Base-by-base conservation (phyloP, 2,329 filamentous ascomycete species). In the Fusarium sp. region DNA sequence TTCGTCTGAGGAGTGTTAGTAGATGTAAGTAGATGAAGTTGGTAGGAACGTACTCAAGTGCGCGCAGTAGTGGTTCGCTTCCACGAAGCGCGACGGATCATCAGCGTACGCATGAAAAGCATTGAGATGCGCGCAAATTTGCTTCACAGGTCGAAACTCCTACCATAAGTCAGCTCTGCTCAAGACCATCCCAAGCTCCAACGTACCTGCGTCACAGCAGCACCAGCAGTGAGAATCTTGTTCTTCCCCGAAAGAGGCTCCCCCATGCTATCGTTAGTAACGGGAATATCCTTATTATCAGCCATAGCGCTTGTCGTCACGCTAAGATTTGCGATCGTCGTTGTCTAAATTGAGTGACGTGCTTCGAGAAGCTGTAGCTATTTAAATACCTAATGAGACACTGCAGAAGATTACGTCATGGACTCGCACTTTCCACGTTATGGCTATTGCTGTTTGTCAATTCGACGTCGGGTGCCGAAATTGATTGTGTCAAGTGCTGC, bases 91-190 rank as follows among this genome's bases (percentile, higher is more conserved):
- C 3, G 82, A 85, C 0, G 90, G 88, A 46, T 95, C 91, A 26
- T 88, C 85, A n/a, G 90, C 90, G 76, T 96, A 96, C 49, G 90
- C 88, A 75, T 97, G 93, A 75, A 94, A 94, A n/a, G 92, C 93
- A 74, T 96, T 94, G 2, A 97, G 84, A 76, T 95, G 92, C 2
- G 92, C 93, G 79, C 93, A 96, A 50, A 97, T 86, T 55, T 89
- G 87, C 74, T 93, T 90, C 9, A 93, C 80, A 0, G 93, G 93
- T 1, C 85, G 82, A 77, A 97, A 93, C 69, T 88, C 85, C 86
- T 90, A 30, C 6, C 14, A 19, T 26, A 2, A 16, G 12, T 54
- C 14, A 60, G 26, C 6, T 12, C 19, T 43, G 12, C 34, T 34
- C 1, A 3, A 6, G 6, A 5, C 5, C 1, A 7, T 19, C 4